Evolutionary conservation across 139 green algal genomes (phyloP).

Genomic region (Nannochloris sp.): DNA sequence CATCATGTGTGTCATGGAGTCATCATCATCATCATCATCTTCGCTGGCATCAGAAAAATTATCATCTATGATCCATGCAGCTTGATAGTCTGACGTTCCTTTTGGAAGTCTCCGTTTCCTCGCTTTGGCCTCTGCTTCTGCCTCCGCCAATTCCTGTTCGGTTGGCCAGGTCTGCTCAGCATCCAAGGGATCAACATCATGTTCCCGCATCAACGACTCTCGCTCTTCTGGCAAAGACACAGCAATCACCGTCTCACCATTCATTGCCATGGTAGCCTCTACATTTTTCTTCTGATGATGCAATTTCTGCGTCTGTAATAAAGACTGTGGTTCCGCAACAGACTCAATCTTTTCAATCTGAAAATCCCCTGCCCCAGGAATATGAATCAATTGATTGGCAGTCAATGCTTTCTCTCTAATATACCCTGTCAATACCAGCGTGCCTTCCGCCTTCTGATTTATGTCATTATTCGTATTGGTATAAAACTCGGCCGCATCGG

Average conservation of each 20-base stretch:
- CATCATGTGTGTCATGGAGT: constrained; percentile 17
- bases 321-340: constrained; percentile 18
- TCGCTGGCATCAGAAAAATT: constrained; percentile 24
- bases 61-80: constrained; percentile 80
- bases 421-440: constrained; percentile 44
- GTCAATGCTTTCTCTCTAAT: constrained; percentile 54
- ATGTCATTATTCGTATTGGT: too few relatives aligned
- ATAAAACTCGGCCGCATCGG: constrained; percentile 42
- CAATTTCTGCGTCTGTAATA: not conserved
- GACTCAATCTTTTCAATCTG: constrained; percentile 52
- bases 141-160: constrained; percentile 46
- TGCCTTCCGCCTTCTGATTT: not conserved
- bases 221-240: constrained; percentile 30
- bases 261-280: constrained; percentile 13
- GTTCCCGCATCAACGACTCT: constrained; percentile 57
- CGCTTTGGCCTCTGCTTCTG: constrained; percentile 18
- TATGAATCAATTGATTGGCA: constrained; percentile 63
- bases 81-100: constrained; percentile 89
- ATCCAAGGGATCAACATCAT: constrained; percentile 39
- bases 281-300: constrained; percentile 5
- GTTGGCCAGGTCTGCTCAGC: constrained; percentile 91
- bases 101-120: constrained; percentile 42
- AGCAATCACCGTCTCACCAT: constrained; percentile 30
- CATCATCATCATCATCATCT: constrained; percentile 20
- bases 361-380: constrained; percentile 72